Conservation (phyloP, 164 flowering plant species). For the Cinnamomum chago region DNA sequence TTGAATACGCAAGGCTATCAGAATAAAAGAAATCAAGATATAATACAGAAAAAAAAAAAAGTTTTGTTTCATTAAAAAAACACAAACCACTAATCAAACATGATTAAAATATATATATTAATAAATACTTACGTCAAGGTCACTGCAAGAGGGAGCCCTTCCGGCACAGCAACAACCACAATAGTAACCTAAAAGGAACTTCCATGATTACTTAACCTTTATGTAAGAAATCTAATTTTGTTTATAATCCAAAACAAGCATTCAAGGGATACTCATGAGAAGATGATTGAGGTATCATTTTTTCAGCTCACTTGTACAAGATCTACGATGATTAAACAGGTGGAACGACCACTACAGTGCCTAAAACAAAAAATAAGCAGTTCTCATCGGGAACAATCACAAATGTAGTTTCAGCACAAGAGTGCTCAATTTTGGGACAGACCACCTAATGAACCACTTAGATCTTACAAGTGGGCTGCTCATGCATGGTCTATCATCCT, state of each 20-base stretch:
- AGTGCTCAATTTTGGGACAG: background rate
- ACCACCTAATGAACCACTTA: background rate
- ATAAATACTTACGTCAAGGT: conserved; percentile 19
- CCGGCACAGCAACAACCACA: conserved; percentile 39
- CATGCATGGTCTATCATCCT: too few relatives aligned
- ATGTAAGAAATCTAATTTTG: background rate
- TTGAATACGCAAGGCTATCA: conserved; percentile 32
- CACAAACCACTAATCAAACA: background rate
- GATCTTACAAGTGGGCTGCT: background rate
- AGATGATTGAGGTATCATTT: too few relatives aligned
- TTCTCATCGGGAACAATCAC: too few relatives aligned
- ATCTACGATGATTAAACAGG: too few relatives aligned
- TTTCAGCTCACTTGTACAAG: too few relatives aligned
- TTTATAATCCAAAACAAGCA: too few relatives aligned
- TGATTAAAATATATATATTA: background rate
- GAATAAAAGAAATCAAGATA: background rate
- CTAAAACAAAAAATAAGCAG: too few relatives aligned
- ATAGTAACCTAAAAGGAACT: conserved; percentile 26
- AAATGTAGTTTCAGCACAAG: too few relatives aligned
- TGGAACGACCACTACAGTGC: too few relatives aligned
- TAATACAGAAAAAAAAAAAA: conserved; percentile 3
- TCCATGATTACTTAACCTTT: conserved; percentile 11
- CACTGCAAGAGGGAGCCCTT: conserved; percentile 48
- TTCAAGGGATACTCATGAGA: too few relatives aligned
- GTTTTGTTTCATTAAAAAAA: background rate